A percentile compares a stretch with the other conserved stretches of the same genome.
Evolutionary conservation across 345 rosid species (phyloP).

Genomic region (Linum trigynum): DNA sequence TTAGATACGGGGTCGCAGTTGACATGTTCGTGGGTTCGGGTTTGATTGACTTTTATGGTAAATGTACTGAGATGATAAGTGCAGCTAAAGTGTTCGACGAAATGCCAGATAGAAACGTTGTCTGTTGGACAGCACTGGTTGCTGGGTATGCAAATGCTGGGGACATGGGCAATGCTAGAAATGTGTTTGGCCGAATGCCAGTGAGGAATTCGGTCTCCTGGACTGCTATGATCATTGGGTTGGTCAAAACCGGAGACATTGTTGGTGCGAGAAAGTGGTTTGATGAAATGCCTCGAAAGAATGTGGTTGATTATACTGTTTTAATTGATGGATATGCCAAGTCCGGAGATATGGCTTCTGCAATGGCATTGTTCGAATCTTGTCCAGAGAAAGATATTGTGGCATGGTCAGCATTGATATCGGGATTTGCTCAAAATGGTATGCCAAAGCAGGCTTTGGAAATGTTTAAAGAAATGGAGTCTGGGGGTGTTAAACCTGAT

Average conservation of each 20-base stretch:
- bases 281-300: slow-evolving; percentile 23
- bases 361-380: slow-evolving; percentile 21
- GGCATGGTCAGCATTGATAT: slow-evolving; percentile 23
- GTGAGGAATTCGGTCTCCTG: slow-evolving; percentile 27
- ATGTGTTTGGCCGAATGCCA: slow-evolving; percentile 24
- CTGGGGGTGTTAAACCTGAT: slow-evolving; percentile 19
- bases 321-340: slow-evolving; percentile 26
- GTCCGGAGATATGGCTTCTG: slow-evolving; percentile 24
- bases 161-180: slow-evolving; percentile 16
- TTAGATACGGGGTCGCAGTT: slow-evolving; percentile 30
- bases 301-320: slow-evolving; percentile 26
- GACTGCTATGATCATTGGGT: slow-evolving; percentile 29
- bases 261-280: slow-evolving; percentile 17
- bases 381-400: slow-evolving; percentile 25
- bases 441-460: slow-evolving; percentile 27
- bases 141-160: slow-evolving; percentile 24
- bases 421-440: slow-evolving; percentile 25
- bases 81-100: slow-evolving; percentile 24
- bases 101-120: slow-evolving; percentile 28
- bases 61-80: slow-evolving; percentile 31
- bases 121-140: slow-evolving; percentile 25
- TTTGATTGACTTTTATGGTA: slow-evolving; percentile 59
- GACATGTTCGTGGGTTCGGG: slow-evolving; percentile 53
- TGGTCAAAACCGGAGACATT: slow-evolving; percentile 21
- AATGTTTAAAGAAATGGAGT: slow-evolving; percentile 17